Conservation (phyloP, 768 basidiomycete genomes). For the Xerocomellus intermedius region DNA sequence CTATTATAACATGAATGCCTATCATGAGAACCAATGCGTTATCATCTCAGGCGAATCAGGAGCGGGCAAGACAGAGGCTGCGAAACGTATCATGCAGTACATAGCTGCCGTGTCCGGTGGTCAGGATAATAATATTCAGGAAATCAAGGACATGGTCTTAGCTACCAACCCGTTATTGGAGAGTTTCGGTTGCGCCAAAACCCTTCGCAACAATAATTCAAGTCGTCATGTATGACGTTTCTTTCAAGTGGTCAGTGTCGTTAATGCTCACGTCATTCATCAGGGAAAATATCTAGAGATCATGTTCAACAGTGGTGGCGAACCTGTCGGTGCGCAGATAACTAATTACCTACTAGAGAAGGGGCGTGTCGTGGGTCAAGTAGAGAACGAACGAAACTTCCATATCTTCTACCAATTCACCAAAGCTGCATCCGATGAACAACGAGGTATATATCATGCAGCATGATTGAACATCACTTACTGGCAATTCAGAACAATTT, state of each 20-base stretch:
- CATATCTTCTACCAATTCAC: slow-evolving; percentile 99
- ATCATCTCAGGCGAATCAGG: slow-evolving; percentile 99
- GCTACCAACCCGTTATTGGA: slow-evolving; percentile 97
- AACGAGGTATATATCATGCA: slow-evolving; percentile 63
- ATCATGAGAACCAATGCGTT: slow-evolving; percentile 99
- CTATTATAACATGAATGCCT: slow-evolving; percentile 99
- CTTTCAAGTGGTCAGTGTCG: neutral
- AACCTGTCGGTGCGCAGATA: slow-evolving; percentile 96
- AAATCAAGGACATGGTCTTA: slow-evolving; percentile 99
- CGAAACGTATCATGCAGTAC: slow-evolving; percentile 99
- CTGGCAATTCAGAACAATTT: slow-evolving; percentile 66
- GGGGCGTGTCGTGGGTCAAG: slow-evolving; percentile 93
- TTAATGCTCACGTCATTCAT: slow-evolving; percentile 12
- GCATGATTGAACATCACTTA: slow-evolving; percentile 8
- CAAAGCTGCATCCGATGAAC: slow-evolving; percentile 86
- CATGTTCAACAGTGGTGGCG: slow-evolving; percentile 93
- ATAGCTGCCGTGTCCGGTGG: slow-evolving; percentile 95
- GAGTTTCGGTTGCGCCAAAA: slow-evolving; percentile 99
- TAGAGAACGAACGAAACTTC: slow-evolving; percentile 94
- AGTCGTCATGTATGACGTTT: slow-evolving; percentile 85
- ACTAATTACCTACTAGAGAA: slow-evolving; percentile 99
- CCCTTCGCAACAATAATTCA: slow-evolving; percentile 97
- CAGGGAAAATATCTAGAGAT: slow-evolving; percentile 99
- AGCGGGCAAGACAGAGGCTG: slow-evolving; percentile 98
- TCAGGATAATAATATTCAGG: slow-evolving; percentile 87